These are phyloP conservation scores for Anthoceros angustus DNA, from an alignment of 225 moss, liverwort and hornwort species.

Conservation along the genomic window DNA sequence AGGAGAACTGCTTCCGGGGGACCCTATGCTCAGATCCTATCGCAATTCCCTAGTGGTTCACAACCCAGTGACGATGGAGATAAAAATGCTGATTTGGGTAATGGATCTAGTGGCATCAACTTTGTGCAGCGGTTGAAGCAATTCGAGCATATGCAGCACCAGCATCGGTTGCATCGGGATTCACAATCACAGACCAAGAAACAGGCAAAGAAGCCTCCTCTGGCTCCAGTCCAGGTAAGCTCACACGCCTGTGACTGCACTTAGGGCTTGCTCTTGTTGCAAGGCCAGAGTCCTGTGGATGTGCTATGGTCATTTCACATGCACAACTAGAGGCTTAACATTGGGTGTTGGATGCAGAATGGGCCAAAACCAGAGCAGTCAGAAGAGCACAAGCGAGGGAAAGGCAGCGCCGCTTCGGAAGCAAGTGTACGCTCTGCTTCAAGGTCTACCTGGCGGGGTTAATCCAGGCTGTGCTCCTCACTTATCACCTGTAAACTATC, in stretches of 20 bases:
- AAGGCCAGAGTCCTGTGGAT: not conserved
- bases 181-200: slow-evolving; percentile 33
- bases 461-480: not conserved
- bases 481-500: not conserved
- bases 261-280: not conserved
- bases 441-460: not conserved
- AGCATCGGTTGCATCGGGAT: slow-evolving; percentile 64
- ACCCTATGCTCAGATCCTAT: slow-evolving; percentile 74
- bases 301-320: not conserved
- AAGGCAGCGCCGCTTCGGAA: not conserved
- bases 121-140: slow-evolving; percentile 67
- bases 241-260: not conserved
- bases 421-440: not conserved
- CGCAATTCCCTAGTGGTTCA: slow-evolving; percentile 45
- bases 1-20: slow-evolving; percentile 78
- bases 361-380: not conserved
- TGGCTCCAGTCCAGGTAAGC: slow-evolving; percentile 47
- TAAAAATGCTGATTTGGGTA: slow-evolving; percentile 34
- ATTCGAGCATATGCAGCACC: slow-evolving; percentile 84
- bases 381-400: not conserved
- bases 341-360: not conserved
- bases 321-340: too few species aligned
- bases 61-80: slow-evolving; percentile 51
- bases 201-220: slow-evolving; percentile 36
- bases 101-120: slow-evolving; percentile 58